Conservation (phyloP, 202 grass and related monocot species). For the Carex sylvatica region DNA sequence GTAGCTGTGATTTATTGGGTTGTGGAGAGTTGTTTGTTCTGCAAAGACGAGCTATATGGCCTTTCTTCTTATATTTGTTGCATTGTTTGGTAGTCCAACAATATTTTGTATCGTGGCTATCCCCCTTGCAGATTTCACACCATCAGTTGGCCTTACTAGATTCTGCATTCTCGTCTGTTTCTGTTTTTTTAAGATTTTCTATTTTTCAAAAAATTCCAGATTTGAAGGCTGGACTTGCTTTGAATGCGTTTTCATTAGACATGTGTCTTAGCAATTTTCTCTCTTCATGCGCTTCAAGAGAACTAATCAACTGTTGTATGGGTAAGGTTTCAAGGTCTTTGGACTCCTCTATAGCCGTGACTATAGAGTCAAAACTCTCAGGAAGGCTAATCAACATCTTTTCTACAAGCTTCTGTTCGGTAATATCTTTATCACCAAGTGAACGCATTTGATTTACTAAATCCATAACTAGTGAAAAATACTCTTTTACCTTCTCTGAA, state of each 20-base stretch:
- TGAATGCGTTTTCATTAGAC: background rate
- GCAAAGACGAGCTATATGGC: background rate
- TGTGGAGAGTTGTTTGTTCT: background rate
- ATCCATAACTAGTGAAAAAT: background rate
- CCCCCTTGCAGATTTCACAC: background rate
- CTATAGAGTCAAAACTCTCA: background rate
- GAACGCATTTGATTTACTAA: background rate
- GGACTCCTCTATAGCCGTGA: background rate
- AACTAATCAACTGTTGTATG: background rate
- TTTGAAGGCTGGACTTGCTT: background rate
- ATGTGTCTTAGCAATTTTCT: background rate
- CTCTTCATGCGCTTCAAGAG: constrained; percentile 3
- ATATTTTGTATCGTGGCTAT: background rate
- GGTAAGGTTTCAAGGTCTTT: background rate
- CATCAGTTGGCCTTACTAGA: background rate
- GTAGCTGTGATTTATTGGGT: no score
- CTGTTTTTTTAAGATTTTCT: no score
- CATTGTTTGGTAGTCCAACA: background rate
- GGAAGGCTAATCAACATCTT: background rate
- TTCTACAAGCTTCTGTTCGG: background rate
- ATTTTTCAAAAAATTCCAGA: background rate
- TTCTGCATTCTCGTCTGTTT: background rate
- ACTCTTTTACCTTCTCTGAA: background rate
- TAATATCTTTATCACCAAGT: background rate
- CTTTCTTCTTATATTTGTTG: background rate